Evolutionary conservation across 176 grass and related monocot species (phyloP).

Genomic region (Oryza australiensis): DNA sequence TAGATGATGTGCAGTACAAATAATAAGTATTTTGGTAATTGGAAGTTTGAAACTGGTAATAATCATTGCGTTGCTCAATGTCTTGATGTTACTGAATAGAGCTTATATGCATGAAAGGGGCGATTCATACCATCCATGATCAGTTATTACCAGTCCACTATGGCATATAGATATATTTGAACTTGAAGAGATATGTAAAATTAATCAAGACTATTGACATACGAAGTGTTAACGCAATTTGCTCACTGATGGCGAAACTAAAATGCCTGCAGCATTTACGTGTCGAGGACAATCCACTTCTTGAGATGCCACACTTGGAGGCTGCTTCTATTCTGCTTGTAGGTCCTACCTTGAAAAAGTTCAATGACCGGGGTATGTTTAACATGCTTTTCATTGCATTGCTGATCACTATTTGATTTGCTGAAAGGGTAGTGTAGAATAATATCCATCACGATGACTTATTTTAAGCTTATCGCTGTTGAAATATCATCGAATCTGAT

Average conservation of each 20-base stretch:
- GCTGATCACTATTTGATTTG: slow-evolving; percentile 18
- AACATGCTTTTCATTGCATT: slow-evolving; percentile 21
- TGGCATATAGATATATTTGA: slow-evolving; percentile 17
- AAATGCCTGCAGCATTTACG: slow-evolving; percentile 73
- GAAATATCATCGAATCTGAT: slow-evolving; percentile 7
- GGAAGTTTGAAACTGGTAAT: neutral
- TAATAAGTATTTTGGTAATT: slow-evolving; percentile 15
- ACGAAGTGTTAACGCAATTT: slow-evolving; percentile 1
- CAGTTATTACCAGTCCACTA: neutral
- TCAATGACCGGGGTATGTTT: slow-evolving; percentile 79
- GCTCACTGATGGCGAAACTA: slow-evolving; percentile 35
- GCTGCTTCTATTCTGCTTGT: slow-evolving; percentile 77
- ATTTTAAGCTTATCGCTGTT: slow-evolving; percentile 5
- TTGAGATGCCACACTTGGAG: slow-evolving; percentile 86
- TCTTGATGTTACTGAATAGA: neutral
- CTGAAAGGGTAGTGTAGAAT: slow-evolving; percentile 11
- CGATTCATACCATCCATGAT: slow-evolving; percentile 23
- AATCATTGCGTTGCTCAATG: neutral
- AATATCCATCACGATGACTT: slow-evolving; percentile 28
- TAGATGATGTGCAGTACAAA: neutral
- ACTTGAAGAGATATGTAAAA: slow-evolving; percentile 21
- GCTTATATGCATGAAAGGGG: slow-evolving; percentile 14
- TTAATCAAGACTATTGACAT: neutral
- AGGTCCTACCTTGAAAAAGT: slow-evolving; percentile 87
- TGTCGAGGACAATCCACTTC: slow-evolving; percentile 87